A percentile compares a stretch with the other conserved stretches of the same genome.
These are phyloP conservation scores for Penicillium sp. DNA, from an alignment of 2,329 filamentous ascomycete genomes.

Conservation along the genomic window DNA sequence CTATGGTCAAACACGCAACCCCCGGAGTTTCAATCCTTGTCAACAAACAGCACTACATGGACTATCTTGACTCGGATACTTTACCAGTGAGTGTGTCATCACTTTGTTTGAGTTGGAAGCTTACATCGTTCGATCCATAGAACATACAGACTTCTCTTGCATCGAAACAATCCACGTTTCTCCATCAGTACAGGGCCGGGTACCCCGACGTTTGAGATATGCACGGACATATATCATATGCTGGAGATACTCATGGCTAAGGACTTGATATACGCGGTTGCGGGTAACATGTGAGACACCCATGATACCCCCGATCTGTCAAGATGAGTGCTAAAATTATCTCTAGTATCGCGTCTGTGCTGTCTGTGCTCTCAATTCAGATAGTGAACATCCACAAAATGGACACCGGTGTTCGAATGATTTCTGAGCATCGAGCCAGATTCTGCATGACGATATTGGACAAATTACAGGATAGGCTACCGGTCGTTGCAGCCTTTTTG, in stretches of 20 bases:
- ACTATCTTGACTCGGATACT: constrained; percentile 12
- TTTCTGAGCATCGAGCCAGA: constrained; percentile 27
- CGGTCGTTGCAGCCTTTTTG: constrained; percentile 15
- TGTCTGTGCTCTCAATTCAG: constrained; percentile 16
- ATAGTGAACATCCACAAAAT: constrained; percentile 20
- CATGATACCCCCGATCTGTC: background rate
- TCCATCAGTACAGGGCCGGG: constrained; percentile 11
- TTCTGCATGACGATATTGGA: constrained; percentile 27
- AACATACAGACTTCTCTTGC: constrained; percentile 11
- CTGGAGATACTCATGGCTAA: constrained; percentile 23
- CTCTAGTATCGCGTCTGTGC: constrained; percentile 13
- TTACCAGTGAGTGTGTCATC: constrained; percentile 9
- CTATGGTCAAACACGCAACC: constrained; percentile 10
- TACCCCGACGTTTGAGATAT: constrained; percentile 16
- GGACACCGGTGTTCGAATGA: constrained; percentile 12
- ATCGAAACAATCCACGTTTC: constrained; percentile 14
- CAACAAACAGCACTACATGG: constrained; percentile 10
- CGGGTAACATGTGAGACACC: constrained; percentile 8
- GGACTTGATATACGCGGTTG: constrained; percentile 11
- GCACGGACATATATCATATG: constrained; percentile 19
- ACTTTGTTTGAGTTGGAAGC: background rate
- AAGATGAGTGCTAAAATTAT: background rate
- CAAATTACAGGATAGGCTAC: constrained; percentile 23
- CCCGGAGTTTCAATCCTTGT: constrained; percentile 5
- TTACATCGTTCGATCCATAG: background rate